Evolutionary conservation across 1,284 basidiomycete genomes (phyloP), one percentile per base, ranked within the genome.

Genomic region (Rhodotorula sp.): DNA sequence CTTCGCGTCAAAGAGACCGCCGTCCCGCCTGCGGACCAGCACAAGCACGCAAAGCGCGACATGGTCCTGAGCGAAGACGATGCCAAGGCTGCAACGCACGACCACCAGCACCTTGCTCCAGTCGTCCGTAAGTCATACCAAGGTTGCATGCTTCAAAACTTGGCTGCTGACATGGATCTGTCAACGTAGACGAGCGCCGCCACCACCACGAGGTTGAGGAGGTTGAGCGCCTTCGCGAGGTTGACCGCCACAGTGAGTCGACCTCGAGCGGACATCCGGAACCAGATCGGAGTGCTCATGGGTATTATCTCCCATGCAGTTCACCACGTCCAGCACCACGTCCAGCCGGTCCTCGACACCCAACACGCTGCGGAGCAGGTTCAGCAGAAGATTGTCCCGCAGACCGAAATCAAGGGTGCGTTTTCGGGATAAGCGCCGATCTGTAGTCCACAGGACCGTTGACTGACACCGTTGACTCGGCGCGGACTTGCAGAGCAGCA

Each of bases 171-270:
- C 39, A 10, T n/a, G 5, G 4, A 23, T 23, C 14, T 16, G 5
- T 20, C 7, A 10, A 16, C 14, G 29, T 64, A 65, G 77, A 67
- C 68, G 72, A 78, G 63, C 78, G 73, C 14, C 78, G 77, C 68
- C 79, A 81, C 74, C 75, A 73, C n/a, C 81, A 81, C 75, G 79
- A 81, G 73, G 74, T 79, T 15, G 80, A 81, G 77, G 81, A 81
- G 74, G 77, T 81, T 34, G 58, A 72, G 51, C 81, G 79, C 46
- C 71, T 80, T 75, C 78, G 78, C 65, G 80, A 81, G 73, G 76
- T 80, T 66, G 77, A 81, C 66, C 77, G 78, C 8, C 81, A 81
- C 77, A 51, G 64, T 57, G 21, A n/a, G 48, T 51, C 8, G 6
- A 39, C 34, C 7, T 39, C 34, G 49, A 48, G 29, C 8, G 26